Base-by-base conservation (phyloP, 495 filamentous ascomycete genomes). In the Amniculicola lignicola region DNA sequence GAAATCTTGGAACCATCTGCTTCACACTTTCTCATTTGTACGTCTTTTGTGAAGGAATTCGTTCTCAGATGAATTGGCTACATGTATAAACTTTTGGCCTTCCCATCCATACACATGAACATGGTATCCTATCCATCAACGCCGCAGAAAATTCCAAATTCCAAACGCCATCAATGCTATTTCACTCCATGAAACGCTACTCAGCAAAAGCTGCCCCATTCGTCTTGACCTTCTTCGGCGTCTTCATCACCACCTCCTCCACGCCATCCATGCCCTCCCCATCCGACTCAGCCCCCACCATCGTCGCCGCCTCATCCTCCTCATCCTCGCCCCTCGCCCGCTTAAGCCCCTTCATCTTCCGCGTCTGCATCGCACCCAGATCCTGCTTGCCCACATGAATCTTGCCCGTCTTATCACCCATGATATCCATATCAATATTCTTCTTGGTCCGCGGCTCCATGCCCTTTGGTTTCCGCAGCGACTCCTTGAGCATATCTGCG, bases 291-390 rank as follows among this genome's bases (percentile, higher is more conserved):
- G 33, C 46, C 5, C 19, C 47, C 4, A 44, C 41, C n/a, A n/a
- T n/a, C 22, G 22, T 42, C 18, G 49, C 54, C n/a, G 37, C 40
- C 39, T 12, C 19, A 14, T 52, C 47, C 25, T 64, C 57, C 25
- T 55, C 57, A 29, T 73, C 53, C 10, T 52, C 59, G 37, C 72
- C 74, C 16, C 84, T 73, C 22, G 79, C 78, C 44, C 94, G 77
- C 81, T 97, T 97, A 59, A 98, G 71, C 53, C 93, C 93, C 82
- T 98, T 98, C 91, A 98, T 96, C 84, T 98, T 98, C 67, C 93
- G 81, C 39, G 89, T 96, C 81, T 97, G 93, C 72, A 98, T 69
- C 55, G 84, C 79, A 54, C 75, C 77, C 29, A 98, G 77, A 74
- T 97, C 92, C 72, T 96, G 89, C 77, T 87, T 90, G 67, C 86